Evolutionary conservation across 2,329 filamentous ascomycete genomes (phyloP), one percentile per base, ranked within the genome.

Genomic region (Paraphaeosphaeria minitans): DNA sequence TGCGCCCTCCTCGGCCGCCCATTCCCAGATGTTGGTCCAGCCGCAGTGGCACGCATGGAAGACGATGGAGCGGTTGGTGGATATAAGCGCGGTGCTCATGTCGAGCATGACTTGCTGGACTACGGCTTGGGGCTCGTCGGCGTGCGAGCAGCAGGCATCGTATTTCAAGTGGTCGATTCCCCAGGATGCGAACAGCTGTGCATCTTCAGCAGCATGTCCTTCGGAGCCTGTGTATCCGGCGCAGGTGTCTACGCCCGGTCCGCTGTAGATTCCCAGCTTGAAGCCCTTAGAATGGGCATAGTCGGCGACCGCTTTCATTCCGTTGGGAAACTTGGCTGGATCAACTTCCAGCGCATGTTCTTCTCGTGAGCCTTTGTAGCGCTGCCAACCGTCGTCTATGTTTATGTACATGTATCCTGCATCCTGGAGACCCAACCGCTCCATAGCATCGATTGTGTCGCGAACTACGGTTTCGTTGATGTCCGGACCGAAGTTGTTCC

Each of bases 221-320:
- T 61, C 60, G 16, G 60, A 63, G 16, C 64, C 68, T 8, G 67
- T 65, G 37, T 59, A 71, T 6, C 65, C 66, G 2, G 63, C 68
- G 52, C 68, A 71, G 2, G 68, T 70, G 27, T 52, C 52, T 4
- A 55, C 59, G 7, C 68, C 68, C 2, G 69, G 76, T 31, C 74
- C 74, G 14, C 71, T 74, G 62, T 79, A 79, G 60, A 79, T 77
- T 14, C 77, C 78, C 19, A 78, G 70, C 58, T 77, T 75, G 50
- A 79, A 72, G 7, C 76, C 75, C 55, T 73, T 63, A 5, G 60
- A 62, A 53, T 79, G 77, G 19, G 78, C 59, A 39, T 74, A 62
- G 46, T 78, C 74, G 7, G 76, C 71, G 2, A 79, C 62, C 41
- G 69, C 60, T 43, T 71, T 74, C 55, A 79, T 72, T 31, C 78